A percentile compares a stretch with the other conserved stretches of the same genome.
These are phyloP conservation scores for Tolypocladium nubicola DNA, from an alignment of 2,329 filamentous ascomycete genomes.

Conservation along the genomic window DNA sequence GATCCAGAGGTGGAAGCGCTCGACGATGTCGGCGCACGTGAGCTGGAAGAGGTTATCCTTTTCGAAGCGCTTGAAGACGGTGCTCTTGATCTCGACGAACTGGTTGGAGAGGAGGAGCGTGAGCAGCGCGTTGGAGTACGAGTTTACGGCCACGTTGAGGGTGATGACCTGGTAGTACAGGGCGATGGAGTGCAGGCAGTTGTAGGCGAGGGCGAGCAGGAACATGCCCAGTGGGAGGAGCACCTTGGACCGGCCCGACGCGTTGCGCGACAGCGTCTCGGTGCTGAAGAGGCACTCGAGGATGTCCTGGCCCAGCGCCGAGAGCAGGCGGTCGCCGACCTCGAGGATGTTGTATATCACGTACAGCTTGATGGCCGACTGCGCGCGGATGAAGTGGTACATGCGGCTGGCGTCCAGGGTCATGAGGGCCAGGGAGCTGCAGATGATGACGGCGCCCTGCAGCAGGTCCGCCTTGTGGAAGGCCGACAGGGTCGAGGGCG, in stretches of 20 bases:
- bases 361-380: constrained; percentile 95
- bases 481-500: constrained; percentile 72
- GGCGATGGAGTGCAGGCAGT: constrained; percentile 74
- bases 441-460: constrained; percentile 79
- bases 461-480: constrained; percentile 93
- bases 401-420: constrained; percentile 89
- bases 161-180: constrained; percentile 98
- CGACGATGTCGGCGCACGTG: constrained; percentile 91
- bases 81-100: constrained; percentile 97
- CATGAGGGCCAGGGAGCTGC: constrained; percentile 77
- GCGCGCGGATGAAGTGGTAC: constrained; percentile 95
- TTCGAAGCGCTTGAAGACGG: constrained; percentile 97
- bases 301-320: constrained; percentile 89
- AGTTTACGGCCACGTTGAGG: constrained; percentile 95
- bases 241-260: constrained; percentile 83
- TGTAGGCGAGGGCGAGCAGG: constrained; percentile 74
- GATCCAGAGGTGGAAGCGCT: constrained; percentile 94
- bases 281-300: constrained; percentile 90
- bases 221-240: constrained; percentile 88
- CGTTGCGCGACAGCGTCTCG: constrained; percentile 80
- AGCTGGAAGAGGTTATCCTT: constrained; percentile 97
- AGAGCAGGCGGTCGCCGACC: constrained; percentile 79
- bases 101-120: constrained; percentile 93
- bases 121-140: constrained; percentile 90
- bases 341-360: constrained; percentile 98